Conservation (phyloP, 176 grass and related monocot species). For the Urochloa ruziziensis region DNA sequence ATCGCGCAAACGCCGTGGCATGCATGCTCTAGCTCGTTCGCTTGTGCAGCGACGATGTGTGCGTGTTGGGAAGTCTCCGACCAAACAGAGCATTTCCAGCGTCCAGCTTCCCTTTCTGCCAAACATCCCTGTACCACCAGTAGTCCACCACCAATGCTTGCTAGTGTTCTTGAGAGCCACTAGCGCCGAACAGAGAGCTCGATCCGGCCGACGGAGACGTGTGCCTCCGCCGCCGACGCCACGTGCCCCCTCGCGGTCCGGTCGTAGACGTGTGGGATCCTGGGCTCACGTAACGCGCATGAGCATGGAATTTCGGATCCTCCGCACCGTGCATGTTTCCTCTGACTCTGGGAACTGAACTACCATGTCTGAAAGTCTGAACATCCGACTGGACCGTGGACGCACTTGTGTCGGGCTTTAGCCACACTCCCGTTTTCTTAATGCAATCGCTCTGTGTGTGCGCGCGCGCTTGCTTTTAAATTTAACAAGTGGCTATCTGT, state of each 20-base stretch:
- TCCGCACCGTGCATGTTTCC: not conserved
- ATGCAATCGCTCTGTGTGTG: not conserved
- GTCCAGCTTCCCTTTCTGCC: not conserved
- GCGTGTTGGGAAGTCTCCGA: constrained; percentile 13
- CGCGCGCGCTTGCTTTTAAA: not conserved
- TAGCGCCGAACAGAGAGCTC: no score
- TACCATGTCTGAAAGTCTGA: no score
- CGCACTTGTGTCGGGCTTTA: not conserved
- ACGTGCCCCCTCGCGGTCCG: not conserved
- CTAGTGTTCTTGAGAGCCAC: not conserved
- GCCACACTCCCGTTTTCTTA: not conserved
- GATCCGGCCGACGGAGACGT: not conserved
- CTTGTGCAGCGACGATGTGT: not conserved
- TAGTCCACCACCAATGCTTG: not conserved
- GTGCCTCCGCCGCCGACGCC: not conserved
- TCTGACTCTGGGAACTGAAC: not conserved
- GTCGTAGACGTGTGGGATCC: not conserved
- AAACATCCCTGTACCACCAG: not conserved
- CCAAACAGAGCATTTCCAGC: not conserved
- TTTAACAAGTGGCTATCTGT: not conserved
- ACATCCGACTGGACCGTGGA: not conserved
- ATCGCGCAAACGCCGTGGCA: not conserved
- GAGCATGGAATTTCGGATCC: not conserved
- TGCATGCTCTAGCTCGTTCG: not conserved
- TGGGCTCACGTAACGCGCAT: not conserved